Evolutionary conservation across 2,329 filamentous ascomycete species (phyloP), one percentile per base, ranked within the genome.

Genomic region (Exophiala lecanii-corni): DNA sequence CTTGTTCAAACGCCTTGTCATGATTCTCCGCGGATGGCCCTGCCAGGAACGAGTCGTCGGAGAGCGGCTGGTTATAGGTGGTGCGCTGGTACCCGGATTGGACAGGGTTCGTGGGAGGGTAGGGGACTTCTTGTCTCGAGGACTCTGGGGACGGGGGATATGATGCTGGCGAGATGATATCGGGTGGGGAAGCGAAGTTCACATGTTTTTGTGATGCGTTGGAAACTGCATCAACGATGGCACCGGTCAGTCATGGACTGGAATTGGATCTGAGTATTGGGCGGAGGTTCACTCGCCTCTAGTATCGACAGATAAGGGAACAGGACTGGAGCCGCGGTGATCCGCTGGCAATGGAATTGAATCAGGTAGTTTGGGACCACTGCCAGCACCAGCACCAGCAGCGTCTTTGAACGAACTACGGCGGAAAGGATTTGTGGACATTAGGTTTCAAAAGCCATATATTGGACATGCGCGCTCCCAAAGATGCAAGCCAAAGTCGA

Each of bases 361-460:
- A 52, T 53, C 59, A 51, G 51, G 43, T n/a, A n/a, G n/a, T n/a
- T n/a, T n/a, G n/a, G n/a, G n/a, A n/a, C n/a, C n/a, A n/a, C n/a
- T n/a, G n/a, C n/a, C n/a, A 39, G 41, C 39, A 26, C 23, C 39
- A 45, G 18, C 45, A 47, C 46, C 41, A 45, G 55, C 57, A 59
- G 55, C 57, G 62, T 57, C 50, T 58, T 47, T 48, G 45, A 63
- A 64, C 55, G 47, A 44, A 45, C 58, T 69, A 65, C 59, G 64
- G 62, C 70, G 69, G 62, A 73, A 73, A 59, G 70, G 69, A 69
- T 73, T 73, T 61, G 61, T 15, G 45, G 50, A 42, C 47, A 57
- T 51, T 36, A 43, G 49, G 45, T 49, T 39, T 38, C 72, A 28
- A 57, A 62, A 18, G 69, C 68, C 31, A 71, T 72, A 63, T 69